Percentiles rank a stretch among this genome's conserved stretches.
These are phyloP conservation scores for Bretschneidera sinensis DNA, from an alignment of 345 rosid genomes.

Conservation along the genomic window DNA sequence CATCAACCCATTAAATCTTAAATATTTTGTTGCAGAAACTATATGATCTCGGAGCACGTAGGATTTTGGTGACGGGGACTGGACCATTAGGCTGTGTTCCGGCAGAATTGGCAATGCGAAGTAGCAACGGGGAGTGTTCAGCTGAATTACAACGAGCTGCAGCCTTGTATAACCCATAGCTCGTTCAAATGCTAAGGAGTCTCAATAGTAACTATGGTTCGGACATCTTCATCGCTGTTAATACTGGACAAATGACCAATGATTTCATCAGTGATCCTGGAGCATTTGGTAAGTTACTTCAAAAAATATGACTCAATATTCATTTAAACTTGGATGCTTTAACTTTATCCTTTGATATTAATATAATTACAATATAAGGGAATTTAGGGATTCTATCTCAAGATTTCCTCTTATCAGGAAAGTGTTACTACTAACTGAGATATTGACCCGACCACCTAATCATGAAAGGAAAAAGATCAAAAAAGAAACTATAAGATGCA, in stretches of 20 bases:
- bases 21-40: slow-evolving; percentile 38
- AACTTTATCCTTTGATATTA: not conserved
- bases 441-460: too few species aligned
- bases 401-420: too few species aligned
- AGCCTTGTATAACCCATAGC: slow-evolving; percentile 61
- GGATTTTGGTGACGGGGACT: slow-evolving; percentile 74
- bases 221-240: slow-evolving; percentile 47
- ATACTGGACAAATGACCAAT: slow-evolving; percentile 46
- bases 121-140: slow-evolving; percentile 64
- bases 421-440: too few species aligned
- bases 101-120: slow-evolving; percentile 58
- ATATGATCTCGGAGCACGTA: slow-evolving; percentile 63
- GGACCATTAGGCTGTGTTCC: slow-evolving; percentile 86
- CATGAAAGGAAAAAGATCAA: too few species aligned
- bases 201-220: slow-evolving; percentile 56
- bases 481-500: too few species aligned
- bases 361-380: too few species aligned
- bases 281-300: slow-evolving; percentile 43
- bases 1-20: too few species aligned
- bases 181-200: slow-evolving; percentile 42
- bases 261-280: slow-evolving; percentile 63
- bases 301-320: too few species aligned
- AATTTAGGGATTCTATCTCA: too few species aligned
- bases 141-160: slow-evolving; percentile 65
- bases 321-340: too few species aligned